phyloP scores from a whole-genome alignment of 306 rosid species.

The Casuarina glauca region DNA sequence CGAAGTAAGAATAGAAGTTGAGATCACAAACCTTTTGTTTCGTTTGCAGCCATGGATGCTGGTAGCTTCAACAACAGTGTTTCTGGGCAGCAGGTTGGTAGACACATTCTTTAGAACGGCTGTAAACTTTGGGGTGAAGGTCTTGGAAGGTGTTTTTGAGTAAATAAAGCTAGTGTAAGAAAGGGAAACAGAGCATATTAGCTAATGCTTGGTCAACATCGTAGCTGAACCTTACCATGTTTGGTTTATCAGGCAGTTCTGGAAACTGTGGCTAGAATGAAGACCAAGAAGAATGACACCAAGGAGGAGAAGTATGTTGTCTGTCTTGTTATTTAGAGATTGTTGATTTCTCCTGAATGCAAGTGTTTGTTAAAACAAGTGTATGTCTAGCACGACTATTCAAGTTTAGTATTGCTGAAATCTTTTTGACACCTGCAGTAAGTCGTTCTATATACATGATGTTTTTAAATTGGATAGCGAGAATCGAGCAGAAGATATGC shows the following conservation, averaged over 20 bases:
- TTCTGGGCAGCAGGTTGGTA: conserved; percentile 75
- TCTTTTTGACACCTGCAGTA: conserved; percentile 39
- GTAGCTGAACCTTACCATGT: conserved; percentile 21
- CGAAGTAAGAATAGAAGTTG: neutral
- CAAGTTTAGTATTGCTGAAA: conserved; percentile 15
- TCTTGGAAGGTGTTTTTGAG: conserved; percentile 24
- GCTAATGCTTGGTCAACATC: neutral
- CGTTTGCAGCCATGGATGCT: conserved; percentile 62
- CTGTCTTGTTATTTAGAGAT: conserved; percentile 34
- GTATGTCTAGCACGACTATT: neutral
- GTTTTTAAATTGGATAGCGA: conserved; percentile 89
- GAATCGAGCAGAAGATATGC: conserved; percentile 88
- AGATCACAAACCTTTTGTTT: conserved; percentile 12
- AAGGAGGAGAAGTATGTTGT: conserved; percentile 88
- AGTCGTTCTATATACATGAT: conserved; percentile 90
- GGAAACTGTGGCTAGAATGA: conserved; percentile 98
- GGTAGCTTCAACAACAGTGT: conserved; percentile 89
- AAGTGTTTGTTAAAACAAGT: conserved; percentile 11
- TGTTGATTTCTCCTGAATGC: conserved; percentile 21
- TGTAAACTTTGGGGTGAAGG: conserved; percentile 51
- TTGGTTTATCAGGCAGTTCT: conserved; percentile 72
- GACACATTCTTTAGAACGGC: conserved; percentile 17
- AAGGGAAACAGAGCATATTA: neutral
- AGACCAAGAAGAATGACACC: conserved; percentile 83
- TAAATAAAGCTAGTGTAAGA: no score